These are phyloP conservation scores for Aureobasidium sp. DNA, from an alignment of 2,329 filamentous ascomycete genomes.

Conservation along the genomic window DNA sequence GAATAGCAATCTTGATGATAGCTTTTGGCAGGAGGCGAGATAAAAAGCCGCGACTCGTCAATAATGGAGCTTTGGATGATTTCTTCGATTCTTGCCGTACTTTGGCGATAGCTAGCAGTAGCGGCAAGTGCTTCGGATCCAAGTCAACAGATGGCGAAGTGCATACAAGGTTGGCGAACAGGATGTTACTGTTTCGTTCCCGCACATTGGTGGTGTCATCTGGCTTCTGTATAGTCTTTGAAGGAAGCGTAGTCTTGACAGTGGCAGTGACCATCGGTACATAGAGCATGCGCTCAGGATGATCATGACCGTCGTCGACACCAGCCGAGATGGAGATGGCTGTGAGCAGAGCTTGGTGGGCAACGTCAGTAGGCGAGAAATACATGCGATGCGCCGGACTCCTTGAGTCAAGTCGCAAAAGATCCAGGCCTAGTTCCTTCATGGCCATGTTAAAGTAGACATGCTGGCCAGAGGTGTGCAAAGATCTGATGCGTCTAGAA, in stretches of 20 bases:
- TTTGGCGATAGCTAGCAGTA: slow-evolving; percentile 70
- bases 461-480: slow-evolving; percentile 61
- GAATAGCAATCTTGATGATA: slow-evolving; percentile 89
- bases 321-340: slow-evolving; percentile 89
- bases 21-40: slow-evolving; percentile 90
- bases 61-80: not conserved
- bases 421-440: slow-evolving; percentile 91
- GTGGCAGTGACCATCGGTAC: slow-evolving; percentile 96
- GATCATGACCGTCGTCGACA: slow-evolving; percentile 80
- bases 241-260: slow-evolving; percentile 86
- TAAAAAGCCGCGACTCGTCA: slow-evolving; percentile 49
- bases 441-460: slow-evolving; percentile 82
- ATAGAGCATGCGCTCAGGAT: slow-evolving; percentile 81
- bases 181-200: slow-evolving; percentile 88
- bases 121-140: slow-evolving; percentile 82
- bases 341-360: slow-evolving; percentile 87
- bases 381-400: slow-evolving; percentile 98
- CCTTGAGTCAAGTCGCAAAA: slow-evolving; percentile 84
- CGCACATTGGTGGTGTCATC: slow-evolving; percentile 56
- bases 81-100: slow-evolving; percentile 27
- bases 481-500: slow-evolving; percentile 67
- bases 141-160: slow-evolving; percentile 93
- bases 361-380: slow-evolving; percentile 85
- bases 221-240: slow-evolving; percentile 81
- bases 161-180: slow-evolving; percentile 92